Conservation (phyloP, 495 filamentous ascomycete genomes). For the Pyronema domesticum region DNA sequence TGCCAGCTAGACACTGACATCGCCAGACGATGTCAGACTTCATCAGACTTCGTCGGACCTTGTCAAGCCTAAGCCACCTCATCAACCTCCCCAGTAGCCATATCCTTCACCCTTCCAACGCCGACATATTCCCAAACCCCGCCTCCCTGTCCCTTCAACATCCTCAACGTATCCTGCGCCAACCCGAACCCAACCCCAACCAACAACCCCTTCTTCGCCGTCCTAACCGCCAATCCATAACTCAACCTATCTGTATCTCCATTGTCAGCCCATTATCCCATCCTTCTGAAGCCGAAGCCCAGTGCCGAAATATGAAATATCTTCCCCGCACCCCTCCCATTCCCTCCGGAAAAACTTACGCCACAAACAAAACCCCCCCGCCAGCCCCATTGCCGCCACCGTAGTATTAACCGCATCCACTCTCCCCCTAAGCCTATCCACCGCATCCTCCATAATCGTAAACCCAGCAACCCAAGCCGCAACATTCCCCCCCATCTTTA, state of each 20-base stretch:
- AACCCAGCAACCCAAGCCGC: constrained; percentile 48
- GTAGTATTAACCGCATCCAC: constrained; percentile 60
- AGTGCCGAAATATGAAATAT: too few relatives aligned
- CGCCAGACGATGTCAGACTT: too few relatives aligned
- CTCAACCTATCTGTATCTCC: constrained; percentile 52
- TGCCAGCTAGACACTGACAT: too few relatives aligned
- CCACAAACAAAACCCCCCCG: constrained; percentile 72
- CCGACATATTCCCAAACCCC: constrained; percentile 8
- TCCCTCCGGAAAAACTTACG: constrained; percentile 36
- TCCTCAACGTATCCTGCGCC: constrained; percentile 50
- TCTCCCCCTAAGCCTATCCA: constrained; percentile 55
- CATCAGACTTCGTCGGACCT: too few relatives aligned
- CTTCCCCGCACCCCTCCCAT: background rate
- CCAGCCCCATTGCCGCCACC: constrained; percentile 60
- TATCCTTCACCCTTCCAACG: background rate
- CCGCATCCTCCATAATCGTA: constrained; percentile 62
- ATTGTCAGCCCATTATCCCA: too few relatives aligned
- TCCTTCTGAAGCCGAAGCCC: too few relatives aligned
- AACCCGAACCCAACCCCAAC: constrained; percentile 68
- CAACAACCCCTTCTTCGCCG: constrained; percentile 59
- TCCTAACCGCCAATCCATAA: constrained; percentile 62
- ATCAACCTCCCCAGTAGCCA: background rate
- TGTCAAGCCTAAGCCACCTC: background rate
- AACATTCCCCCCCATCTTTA: constrained; percentile 57
- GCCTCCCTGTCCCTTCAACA: constrained; percentile 35